phyloP scores from a whole-genome alignment of 129 eudicot genomes.

The Lactuca sativa region DNA sequence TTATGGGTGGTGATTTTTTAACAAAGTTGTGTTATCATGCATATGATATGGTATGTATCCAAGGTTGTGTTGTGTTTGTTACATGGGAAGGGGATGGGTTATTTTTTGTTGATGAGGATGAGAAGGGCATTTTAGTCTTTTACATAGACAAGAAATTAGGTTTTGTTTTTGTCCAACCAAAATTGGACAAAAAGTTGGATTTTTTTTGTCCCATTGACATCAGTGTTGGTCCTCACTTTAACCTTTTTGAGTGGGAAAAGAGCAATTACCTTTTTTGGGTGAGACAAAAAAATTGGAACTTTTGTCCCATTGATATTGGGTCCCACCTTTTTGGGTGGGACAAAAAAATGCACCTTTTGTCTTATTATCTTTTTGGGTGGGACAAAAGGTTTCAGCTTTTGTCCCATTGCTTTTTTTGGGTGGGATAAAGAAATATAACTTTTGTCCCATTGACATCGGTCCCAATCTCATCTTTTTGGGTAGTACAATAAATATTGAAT shows the following conservation, averaged over 20 bases:
- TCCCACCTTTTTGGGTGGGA: background rate
- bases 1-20: slow-evolving; percentile 63
- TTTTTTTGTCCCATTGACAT: background rate
- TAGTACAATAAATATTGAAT: too few species aligned
- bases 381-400: too few species aligned
- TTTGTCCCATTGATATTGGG: background rate
- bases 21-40: slow-evolving; percentile 65
- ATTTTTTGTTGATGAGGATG: background rate
- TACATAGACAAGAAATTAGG: background rate
- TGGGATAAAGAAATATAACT: too few species aligned
- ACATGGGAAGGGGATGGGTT: background rate
- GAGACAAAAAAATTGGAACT: too few species aligned
- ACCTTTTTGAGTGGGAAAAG: background rate
- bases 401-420: too few species aligned
- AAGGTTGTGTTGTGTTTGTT: background rate
- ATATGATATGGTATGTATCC: slow-evolving; percentile 68
- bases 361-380: too few species aligned
- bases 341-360: too few species aligned
- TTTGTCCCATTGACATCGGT: too few species aligned
- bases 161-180: too few species aligned
- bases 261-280: too few species aligned
- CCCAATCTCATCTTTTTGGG: too few species aligned
- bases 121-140: background rate
- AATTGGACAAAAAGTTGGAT: background rate
- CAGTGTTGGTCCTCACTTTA: background rate